Base-by-base conservation (phyloP, 495 filamentous ascomycete species). In the Achaetomiella virescens region DNA sequence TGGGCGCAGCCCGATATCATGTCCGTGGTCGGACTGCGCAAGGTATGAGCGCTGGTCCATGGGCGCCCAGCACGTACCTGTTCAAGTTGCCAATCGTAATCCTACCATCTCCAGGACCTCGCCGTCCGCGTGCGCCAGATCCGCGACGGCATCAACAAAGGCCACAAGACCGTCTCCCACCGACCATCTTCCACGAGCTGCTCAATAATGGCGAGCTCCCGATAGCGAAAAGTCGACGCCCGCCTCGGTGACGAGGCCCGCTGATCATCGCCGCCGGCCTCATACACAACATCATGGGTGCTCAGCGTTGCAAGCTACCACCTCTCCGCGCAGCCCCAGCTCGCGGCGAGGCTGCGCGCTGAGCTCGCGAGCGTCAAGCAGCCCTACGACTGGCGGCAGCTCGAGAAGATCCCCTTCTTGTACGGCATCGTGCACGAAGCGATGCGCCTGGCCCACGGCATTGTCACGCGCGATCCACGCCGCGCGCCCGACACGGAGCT, bases 341-440 rank as follows among this genome's bases (percentile, higher is more conserved):
- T 64, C 1, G 52, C 57, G 12, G 36, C 31, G 22, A 54, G 48
- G 35, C 62, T 75, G 7, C 58, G 59, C 9, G 48, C 52, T 8
- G 71, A 74, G 55, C 59, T 74, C 0, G 42, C 47, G 14, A 41
- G 40, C 7, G 58, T 52, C 6, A 44, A n/a, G 58, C 59, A 27
- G 55, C 61, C 37, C 57, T 37, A 29, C 44, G 47, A 18, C 52
- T 72, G 17, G 75, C 70, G 62, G 49, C 52, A 27, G 17, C 67
- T 84, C 15, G 81, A 84, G 42, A 52, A 71, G 25, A 62, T 85
- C 25, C 70, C 70, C 2, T 73, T 73, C 44, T 63, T 80, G 3
- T 58, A 63, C 14, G 77, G 71, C 12, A 62, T 75, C 31, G 68
- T 80, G 45, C 65, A 75, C 14, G 76, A 81, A 48, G 65, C 65